phyloP scores from a whole-genome alignment of 148 eudicot genomes.

The Cornus florida region DNA sequence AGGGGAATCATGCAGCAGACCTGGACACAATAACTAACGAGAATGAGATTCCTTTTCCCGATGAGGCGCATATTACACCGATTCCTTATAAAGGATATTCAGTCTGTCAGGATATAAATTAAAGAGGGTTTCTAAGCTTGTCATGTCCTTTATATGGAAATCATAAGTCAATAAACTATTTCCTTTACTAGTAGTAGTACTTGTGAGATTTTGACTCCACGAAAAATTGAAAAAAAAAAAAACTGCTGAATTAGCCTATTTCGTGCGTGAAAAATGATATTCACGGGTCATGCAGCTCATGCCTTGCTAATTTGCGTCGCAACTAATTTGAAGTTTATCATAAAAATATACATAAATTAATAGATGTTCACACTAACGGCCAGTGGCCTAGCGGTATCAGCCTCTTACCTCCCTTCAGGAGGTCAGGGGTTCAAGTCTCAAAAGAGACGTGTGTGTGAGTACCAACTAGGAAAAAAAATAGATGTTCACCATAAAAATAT shows the following conservation, averaged over 20 bases:
- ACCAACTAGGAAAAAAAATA: no score
- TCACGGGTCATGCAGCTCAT: no score
- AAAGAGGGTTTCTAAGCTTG: neutral
- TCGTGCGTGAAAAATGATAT: neutral
- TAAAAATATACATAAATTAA: neutral
- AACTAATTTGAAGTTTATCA: neutral
- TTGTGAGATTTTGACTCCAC: neutral
- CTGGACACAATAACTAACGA: neutral
- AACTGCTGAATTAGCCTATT: neutral
- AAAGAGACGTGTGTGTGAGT: no score
- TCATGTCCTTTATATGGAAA: neutral
- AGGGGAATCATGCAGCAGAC: neutral
- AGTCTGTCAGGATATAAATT: no score
- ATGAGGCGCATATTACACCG: neutral
- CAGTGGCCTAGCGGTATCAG: no score
- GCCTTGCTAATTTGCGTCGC: neutral
- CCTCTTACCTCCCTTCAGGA: no score
- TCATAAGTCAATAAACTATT: neutral
- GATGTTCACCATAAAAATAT: neutral
- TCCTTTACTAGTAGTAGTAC: no score
- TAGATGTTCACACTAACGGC: neutral
- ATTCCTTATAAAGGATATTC: neutral
- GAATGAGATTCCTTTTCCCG: neutral
- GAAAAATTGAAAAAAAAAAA: neutral
- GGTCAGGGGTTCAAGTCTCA: no score